Evolutionary conservation across 2,329 filamentous ascomycete species (phyloP), one percentile per base, ranked within the genome.

Genomic region (Ophidiomyces ophidiicola): DNA sequence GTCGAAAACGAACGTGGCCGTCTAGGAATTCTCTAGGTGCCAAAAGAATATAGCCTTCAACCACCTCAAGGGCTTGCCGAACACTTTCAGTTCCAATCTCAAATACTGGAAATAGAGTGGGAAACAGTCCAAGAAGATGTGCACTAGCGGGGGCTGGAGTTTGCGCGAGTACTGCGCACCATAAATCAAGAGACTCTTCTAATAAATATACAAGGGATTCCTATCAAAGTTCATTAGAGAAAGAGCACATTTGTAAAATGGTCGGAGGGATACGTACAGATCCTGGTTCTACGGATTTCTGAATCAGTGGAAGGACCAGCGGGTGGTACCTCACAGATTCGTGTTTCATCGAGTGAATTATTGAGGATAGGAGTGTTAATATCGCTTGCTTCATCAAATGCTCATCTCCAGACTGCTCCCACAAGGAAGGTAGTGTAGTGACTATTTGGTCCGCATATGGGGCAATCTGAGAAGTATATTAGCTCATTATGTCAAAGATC

Each of bases 311-410:
- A 12, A 94, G 64, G 49, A 94, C 82, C 37, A 87, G 69, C 11
- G 70, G 61, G 47, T 94, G 85, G 50, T 92, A 94, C 12, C 78
- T 72, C 45, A 79, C 72, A 3, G 85, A 90, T 6, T 80, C 73
- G 8, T 74, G 70, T 43, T 81, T 84, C 74, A 96, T 82, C 1
- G 87, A 82, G 54, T 78, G 78, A n/a, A 93, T 82, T 10, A 98
- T 69, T 2, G 85, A 80, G 1, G 83, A 72, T 36, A 96, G 76
- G 26, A 96, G 80, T 2, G 82, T 83, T 42, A 96, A 72, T 37
- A 96, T 86, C 1, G 85, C 78, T 60, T 94, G 87, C 60, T 96
- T 96, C 69, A 94, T 82, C 58, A 96, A 75, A 60, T 86, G 84
- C 53, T 90, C 83, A 44, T 93, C 81, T 0, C 80, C 84, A 2